A percentile compares a stretch with the other conserved stretches of the same genome.
These are phyloP conservation scores for Trichoderma sp. DNA, from an alignment of 2,329 filamentous ascomycete species.

Conservation along the genomic window DNA sequence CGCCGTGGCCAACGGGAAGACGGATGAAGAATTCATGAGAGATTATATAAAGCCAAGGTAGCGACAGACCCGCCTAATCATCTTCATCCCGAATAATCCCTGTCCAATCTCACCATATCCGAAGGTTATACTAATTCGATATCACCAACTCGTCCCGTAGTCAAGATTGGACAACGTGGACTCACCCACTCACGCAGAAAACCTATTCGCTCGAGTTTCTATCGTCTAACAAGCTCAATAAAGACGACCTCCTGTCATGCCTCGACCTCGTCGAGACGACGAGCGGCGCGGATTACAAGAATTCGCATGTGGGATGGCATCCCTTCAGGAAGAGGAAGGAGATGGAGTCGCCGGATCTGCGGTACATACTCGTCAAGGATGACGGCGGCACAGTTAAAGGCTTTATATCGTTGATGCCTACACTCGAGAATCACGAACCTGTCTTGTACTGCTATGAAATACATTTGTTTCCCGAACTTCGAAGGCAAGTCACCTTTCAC, in stretches of 20 bases:
- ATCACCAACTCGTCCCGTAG: neutral
- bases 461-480: constrained; percentile 57
- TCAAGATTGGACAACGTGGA: constrained; percentile 43
- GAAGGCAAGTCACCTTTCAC: constrained; percentile 42
- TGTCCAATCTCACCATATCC: neutral
- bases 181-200: constrained; percentile 44
- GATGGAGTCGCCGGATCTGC: constrained; percentile 65
- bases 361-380: constrained; percentile 61
- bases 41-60: constrained; percentile 50
- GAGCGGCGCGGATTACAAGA: constrained; percentile 61
- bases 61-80: neutral
- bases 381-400: constrained; percentile 38
- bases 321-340: constrained; percentile 58
- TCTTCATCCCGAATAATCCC: neutral
- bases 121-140: neutral
- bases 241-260: constrained; percentile 50
- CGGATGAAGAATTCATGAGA: constrained; percentile 46
- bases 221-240: constrained; percentile 37
- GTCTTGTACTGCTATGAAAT: constrained; percentile 80
- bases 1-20: constrained; percentile 46
- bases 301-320: constrained; percentile 62
- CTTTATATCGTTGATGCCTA: constrained; percentile 70
- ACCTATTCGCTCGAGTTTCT: constrained; percentile 45
- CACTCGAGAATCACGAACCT: constrained; percentile 60
- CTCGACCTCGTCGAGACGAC: constrained; percentile 59